Evolutionary conservation across 495 filamentous ascomycete species (phyloP).

Genomic region (Hypoxylon subgilvum): DNA sequence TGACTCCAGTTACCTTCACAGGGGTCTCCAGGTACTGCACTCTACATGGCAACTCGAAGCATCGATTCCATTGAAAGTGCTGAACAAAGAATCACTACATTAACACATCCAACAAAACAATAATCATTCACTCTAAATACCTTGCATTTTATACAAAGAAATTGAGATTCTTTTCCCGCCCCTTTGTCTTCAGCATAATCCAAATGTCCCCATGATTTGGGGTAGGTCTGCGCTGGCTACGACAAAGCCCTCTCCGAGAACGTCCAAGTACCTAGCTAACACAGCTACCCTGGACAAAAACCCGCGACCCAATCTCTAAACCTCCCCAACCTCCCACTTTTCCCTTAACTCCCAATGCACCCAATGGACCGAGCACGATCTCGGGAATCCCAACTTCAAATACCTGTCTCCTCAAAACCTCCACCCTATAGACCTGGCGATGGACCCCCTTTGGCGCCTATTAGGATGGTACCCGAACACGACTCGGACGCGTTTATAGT

Average conservation of each 20-base stretch:
- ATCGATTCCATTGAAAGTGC: no score
- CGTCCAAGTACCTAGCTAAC: not conserved
- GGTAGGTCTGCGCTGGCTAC: not conserved
- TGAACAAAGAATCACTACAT: no score
- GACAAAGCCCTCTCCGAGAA: no score
- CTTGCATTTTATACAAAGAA: no score
- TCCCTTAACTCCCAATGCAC: not conserved
- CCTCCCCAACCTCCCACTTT: slow-evolving; percentile 1
- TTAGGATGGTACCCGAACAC: slow-evolving; percentile 42
- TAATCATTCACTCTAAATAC: no score
- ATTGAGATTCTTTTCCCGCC: no score
- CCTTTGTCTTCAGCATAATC: no score
- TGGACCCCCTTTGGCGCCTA: slow-evolving; percentile 45
- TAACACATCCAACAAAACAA: no score
- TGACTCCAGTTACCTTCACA: no score
- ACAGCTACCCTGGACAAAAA: slow-evolving; percentile 22
- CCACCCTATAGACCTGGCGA: slow-evolving; percentile 47
- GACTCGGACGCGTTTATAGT: slow-evolving; percentile 56
- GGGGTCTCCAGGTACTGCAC: no score
- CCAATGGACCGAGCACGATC: slow-evolving; percentile 19
- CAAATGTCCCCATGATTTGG: not conserved
- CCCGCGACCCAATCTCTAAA: slow-evolving; percentile 1
- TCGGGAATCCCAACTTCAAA: slow-evolving; percentile 35
- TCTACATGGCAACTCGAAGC: no score
- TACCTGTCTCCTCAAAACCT: slow-evolving; percentile 44